Evolutionary conservation across 306 rosid genomes (phyloP).

Genomic region (Acacia confusa): DNA sequence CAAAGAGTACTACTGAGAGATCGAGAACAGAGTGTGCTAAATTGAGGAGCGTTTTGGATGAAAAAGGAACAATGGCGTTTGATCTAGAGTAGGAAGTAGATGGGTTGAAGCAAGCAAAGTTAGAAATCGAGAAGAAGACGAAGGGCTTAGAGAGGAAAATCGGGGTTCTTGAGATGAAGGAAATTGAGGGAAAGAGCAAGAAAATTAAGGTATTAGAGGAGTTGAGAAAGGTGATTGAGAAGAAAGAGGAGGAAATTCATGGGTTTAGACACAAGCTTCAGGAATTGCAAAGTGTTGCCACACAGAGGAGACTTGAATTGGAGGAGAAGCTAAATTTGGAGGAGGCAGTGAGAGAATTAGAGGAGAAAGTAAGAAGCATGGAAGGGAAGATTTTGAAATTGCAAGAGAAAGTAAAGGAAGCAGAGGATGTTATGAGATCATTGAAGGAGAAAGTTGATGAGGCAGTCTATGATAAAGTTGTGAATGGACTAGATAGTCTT

Average conservation of each 20-base stretch:
- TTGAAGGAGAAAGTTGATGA: constrained; percentile 45
- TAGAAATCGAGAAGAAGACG: constrained; percentile 58
- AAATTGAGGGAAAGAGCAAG: constrained; percentile 69
- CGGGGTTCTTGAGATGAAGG: constrained; percentile 55
- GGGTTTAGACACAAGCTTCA: constrained; percentile 34
- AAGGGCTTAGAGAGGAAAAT: constrained; percentile 75
- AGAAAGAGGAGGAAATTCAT: constrained; percentile 52
- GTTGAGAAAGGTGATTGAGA: constrained; percentile 57
- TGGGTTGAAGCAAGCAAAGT: constrained; percentile 40
- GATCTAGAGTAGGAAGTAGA: constrained; percentile 54
- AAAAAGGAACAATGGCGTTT: constrained; percentile 42
- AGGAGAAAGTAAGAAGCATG: constrained; percentile 47
- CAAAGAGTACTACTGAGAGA: constrained; percentile 36
- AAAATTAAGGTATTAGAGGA: constrained; percentile 62
- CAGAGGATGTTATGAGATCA: constrained; percentile 30
- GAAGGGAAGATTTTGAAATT: constrained; percentile 42
- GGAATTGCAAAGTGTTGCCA: constrained; percentile 39
- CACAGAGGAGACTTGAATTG: constrained; percentile 29
- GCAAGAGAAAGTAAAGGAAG: constrained; percentile 51
- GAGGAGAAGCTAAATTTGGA: constrained; percentile 42
- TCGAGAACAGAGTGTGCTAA: constrained; percentile 36
- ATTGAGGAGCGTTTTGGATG: constrained; percentile 39
- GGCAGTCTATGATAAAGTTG: constrained; percentile 15
- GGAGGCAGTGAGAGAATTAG: constrained; percentile 28
- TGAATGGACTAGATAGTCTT: constrained; percentile 30